phyloP scores from a whole-genome alignment of 371 early-diverging fungal genomes.

The Globomyces sp. region DNA sequence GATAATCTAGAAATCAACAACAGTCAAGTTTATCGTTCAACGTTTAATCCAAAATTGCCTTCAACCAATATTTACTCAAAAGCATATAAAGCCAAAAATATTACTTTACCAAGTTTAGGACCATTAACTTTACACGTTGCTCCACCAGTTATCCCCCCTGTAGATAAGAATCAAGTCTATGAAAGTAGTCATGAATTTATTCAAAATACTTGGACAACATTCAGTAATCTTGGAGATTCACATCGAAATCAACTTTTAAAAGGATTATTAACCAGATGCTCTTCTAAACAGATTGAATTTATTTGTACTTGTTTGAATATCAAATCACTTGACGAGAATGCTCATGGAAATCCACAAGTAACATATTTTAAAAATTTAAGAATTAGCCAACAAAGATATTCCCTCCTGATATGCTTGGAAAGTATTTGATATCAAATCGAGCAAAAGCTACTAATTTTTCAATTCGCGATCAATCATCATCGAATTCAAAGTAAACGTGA shows the following conservation, averaged over 20 bases:
- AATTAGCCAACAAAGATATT: neutral
- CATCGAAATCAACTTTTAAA: constrained; percentile 44
- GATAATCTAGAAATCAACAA: too few relatives aligned
- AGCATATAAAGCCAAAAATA: neutral
- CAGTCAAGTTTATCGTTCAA: too few relatives aligned
- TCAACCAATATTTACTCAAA: neutral
- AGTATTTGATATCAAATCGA: constrained; percentile 2
- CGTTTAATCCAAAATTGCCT: too few relatives aligned
- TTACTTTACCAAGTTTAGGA: neutral
- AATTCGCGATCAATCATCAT: neutral
- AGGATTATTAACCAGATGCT: constrained; percentile 40
- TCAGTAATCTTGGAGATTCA: constrained; percentile 37
- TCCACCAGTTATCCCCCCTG: neutral
- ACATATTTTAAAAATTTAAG: neutral
- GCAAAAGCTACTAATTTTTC: neutral
- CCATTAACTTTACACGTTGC: neutral
- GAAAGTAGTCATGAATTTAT: constrained; percentile 34
- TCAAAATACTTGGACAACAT: constrained; percentile 42
- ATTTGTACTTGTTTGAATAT: constrained; percentile 46
- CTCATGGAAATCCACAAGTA: neutral
- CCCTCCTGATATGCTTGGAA: constrained; percentile 7
- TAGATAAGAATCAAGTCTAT: neutral
- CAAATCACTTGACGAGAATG: constrained; percentile 26
- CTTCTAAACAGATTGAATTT: constrained; percentile 38
- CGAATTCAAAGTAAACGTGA: neutral